Evolutionary conservation across 2,329 filamentous ascomycete species (phyloP).

Genomic region (Amylocarpus encephaloides): DNA sequence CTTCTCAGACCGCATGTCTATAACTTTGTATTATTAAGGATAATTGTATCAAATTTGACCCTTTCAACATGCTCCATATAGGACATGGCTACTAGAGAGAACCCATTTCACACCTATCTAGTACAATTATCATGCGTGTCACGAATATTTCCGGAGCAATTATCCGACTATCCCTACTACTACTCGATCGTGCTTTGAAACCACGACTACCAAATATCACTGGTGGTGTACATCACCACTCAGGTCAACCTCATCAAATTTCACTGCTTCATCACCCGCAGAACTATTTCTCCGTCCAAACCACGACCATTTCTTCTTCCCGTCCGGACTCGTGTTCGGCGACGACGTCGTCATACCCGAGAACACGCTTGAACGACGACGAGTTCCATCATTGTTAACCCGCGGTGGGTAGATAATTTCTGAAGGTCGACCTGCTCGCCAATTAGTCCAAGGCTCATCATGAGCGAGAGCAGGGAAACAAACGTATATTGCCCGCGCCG

Average conservation of each 20-base stretch:
- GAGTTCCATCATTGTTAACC: slow-evolving; percentile 18
- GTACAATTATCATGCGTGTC: background rate
- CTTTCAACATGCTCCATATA: background rate
- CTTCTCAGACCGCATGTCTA: no score
- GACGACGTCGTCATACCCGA: slow-evolving; percentile 5
- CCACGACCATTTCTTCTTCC: slow-evolving; percentile 15
- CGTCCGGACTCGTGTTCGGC: slow-evolving; percentile 14
- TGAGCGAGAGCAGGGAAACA: slow-evolving; percentile 2
- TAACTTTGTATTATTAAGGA: background rate
- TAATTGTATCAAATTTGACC: slow-evolving; percentile 1
- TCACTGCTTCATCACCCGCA: background rate
- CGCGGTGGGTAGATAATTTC: slow-evolving; percentile 24
- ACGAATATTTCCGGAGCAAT: background rate
- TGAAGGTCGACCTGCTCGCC: slow-evolving; percentile 24
- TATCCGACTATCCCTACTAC: background rate
- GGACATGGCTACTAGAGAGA: background rate
- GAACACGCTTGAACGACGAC: slow-evolving; percentile 22
- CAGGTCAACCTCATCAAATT: slow-evolving; percentile 9
- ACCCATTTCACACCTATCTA: no score
- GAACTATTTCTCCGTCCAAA: slow-evolving; percentile 15
- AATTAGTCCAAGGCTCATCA: no score
- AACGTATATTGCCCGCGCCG: slow-evolving; percentile 30
- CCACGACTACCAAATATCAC: background rate
- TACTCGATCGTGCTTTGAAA: background rate
- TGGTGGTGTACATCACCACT: background rate